Conservation (phyloP, 768 basidiomycete genomes). For the Macrolepiota fuliginosa region DNA sequence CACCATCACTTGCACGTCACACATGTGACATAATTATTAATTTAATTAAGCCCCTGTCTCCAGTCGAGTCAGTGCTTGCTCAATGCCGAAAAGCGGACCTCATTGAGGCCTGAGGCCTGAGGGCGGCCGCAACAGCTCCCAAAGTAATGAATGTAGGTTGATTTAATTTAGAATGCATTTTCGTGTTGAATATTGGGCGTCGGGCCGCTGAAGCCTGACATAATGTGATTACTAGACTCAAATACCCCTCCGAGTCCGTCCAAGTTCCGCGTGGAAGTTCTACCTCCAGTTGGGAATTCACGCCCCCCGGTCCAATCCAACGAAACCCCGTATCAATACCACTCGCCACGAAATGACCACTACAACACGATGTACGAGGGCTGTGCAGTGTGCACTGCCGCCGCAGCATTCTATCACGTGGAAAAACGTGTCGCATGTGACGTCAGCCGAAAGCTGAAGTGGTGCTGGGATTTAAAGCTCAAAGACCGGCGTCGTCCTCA, state of each 20-base stretch:
- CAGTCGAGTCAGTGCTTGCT: background rate
- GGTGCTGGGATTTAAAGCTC: background rate
- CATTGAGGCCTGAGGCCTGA: too few relatives aligned
- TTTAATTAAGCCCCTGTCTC: background rate
- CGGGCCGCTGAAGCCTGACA: too few relatives aligned
- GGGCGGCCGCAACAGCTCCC: too few relatives aligned
- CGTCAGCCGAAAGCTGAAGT: background rate
- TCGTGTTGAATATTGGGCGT: too few relatives aligned
- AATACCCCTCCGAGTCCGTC: too few relatives aligned
- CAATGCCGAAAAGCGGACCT: too few relatives aligned
- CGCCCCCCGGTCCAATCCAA: background rate
- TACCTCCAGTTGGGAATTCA: too few relatives aligned
- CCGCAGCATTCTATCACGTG: slow-evolving; percentile 6
- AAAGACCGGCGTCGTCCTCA: background rate
- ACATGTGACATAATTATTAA: background rate
- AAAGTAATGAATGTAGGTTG: too few relatives aligned
- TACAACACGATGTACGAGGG: background rate
- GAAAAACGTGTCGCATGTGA: slow-evolving; percentile 6
- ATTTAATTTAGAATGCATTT: too few relatives aligned
- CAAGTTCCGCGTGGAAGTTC: too few relatives aligned
- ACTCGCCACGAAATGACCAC: background rate
- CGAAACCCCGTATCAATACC: too few relatives aligned
- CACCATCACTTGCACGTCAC: background rate
- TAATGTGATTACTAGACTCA: too few relatives aligned
- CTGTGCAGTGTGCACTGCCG: background rate